Conservation (phyloP, 2,329 filamentous ascomycete species). For the Whalleya microplaca region DNA sequence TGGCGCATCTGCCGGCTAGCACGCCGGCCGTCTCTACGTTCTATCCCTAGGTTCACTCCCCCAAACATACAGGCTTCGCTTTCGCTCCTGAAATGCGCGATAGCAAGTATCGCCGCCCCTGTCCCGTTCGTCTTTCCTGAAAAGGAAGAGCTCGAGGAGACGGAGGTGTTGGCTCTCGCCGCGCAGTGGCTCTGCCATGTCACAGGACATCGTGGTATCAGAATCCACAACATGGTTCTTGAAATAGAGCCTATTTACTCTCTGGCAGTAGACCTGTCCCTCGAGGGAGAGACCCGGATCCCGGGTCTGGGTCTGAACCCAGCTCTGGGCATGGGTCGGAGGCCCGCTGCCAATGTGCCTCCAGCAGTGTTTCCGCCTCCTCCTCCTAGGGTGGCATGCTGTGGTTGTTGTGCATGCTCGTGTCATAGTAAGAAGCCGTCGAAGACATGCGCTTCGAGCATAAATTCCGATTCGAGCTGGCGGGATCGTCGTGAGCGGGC, state of each 20-base stretch:
- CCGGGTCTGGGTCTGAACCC: no score
- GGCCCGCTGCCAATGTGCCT: neutral
- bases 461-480: conserved; percentile 3
- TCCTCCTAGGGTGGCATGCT: neutral
- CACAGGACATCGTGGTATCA: conserved; percentile 20
- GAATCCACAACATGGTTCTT: conserved; percentile 16
- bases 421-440: conserved; percentile 8
- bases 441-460: neutral
- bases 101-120: conserved; percentile 7
- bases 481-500: neutral
- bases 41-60: conserved; percentile 4
- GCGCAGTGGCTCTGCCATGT: conserved; percentile 28
- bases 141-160: conserved; percentile 8
- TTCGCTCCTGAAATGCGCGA: conserved; percentile 17
- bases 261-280: conserved; percentile 16
- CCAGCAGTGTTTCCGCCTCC: neutral
- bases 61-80: conserved; percentile 12
- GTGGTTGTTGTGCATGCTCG: conserved; percentile 19
- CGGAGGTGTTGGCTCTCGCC: conserved; percentile 11
- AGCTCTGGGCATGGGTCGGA: no score
- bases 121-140: conserved; percentile 12
- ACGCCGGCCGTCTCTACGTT: neutral
- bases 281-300: conserved; percentile 8
- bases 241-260: conserved; percentile 17
- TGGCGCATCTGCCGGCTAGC: conserved; percentile 27